Evolutionary conservation across 805 yeast genomes (phyloP).

Genomic region (Candida ipomoeae): DNA sequence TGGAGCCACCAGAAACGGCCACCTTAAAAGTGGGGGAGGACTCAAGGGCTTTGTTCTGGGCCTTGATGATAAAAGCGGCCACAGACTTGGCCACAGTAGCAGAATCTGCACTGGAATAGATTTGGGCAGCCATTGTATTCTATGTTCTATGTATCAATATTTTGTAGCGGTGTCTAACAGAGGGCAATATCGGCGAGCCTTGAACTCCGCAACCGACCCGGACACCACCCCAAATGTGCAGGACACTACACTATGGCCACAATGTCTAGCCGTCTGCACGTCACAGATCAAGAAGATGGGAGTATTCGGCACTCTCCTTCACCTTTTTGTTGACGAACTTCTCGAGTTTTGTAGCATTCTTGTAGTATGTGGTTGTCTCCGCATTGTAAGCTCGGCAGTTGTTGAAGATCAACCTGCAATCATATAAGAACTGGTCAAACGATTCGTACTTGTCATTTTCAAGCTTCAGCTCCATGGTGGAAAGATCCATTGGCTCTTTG

Average conservation of each 20-base stretch:
- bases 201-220: slow-evolving; percentile 3
- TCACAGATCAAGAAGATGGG: slow-evolving; percentile 61
- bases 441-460: slow-evolving; percentile 89
- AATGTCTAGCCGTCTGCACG: neutral
- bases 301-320: slow-evolving; percentile 88
- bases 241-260: neutral
- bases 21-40: slow-evolving; percentile 50
- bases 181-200: neutral
- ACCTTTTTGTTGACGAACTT: slow-evolving; percentile 79
- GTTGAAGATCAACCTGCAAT: slow-evolving; percentile 77
- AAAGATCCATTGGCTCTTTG: slow-evolving; percentile 96
- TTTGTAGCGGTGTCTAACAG: neutral
- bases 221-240: neutral
- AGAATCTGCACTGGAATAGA: slow-evolving; percentile 51
- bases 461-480: slow-evolving; percentile 90
- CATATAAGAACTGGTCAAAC: slow-evolving; percentile 89
- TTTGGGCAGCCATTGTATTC: slow-evolving; percentile 11
- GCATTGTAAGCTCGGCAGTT: slow-evolving; percentile 92
- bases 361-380: slow-evolving; percentile 90
- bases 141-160: neutral
- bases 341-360: slow-evolving; percentile 91
- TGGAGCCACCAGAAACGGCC: slow-evolving; percentile 90
- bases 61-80: slow-evolving; percentile 55
- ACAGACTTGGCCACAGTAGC: slow-evolving; percentile 61
- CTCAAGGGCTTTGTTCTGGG: slow-evolving; percentile 60